Base-by-base conservation (phyloP, 2,329 filamentous ascomycete species). In the Elsinoe necatrix region DNA sequence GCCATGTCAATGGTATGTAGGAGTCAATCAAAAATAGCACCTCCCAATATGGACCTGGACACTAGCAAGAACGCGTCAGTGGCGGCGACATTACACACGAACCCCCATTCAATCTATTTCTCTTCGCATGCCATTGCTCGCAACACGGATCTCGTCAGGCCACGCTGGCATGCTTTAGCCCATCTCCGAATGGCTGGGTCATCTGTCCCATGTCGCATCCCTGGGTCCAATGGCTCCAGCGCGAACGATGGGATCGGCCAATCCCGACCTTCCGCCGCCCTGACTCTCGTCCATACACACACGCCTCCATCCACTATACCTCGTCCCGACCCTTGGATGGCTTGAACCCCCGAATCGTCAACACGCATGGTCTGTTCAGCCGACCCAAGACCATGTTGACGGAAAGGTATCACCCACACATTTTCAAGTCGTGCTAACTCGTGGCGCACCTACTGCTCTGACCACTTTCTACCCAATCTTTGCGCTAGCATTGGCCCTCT, bases 321-420 rank as follows among this genome's bases (percentile, higher is more conserved):
- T 16, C 39, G 39, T 43, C 39, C 39, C 39, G 39, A n/a, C 21
- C 39, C 39, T 21, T 14, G 5, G 39, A n/a, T 23, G 43, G 23
- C 25, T n/a, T 27, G 6, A 6, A 8, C 20, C 39, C 47, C 47
- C 47, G n/a, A 35, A 51, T 35, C 29, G 47, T 35, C 16, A 25
- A 34, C 11, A 31, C 25, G 47, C 47, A 35, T 35, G 11, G 27
- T 51, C 47, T 35, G 12, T 35, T 48, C 23, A 9, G 31, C 48
- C 48, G 48, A 52, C 48, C 48, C 48, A 39, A 39, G 48, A n/a
- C 48, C 48, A 52, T 39, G 48, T 52, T 18, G 48, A 16, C 48
- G 48, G 48, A 8, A 29, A 9, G 14, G n/a, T 31, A 25, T 52
- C 31, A 35, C 21, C n/a, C 14, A 52, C 14, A 11, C 48, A 5